phyloP scores from a whole-genome alignment of 2,329 filamentous ascomycete species.

The Microsporum canis region DNA sequence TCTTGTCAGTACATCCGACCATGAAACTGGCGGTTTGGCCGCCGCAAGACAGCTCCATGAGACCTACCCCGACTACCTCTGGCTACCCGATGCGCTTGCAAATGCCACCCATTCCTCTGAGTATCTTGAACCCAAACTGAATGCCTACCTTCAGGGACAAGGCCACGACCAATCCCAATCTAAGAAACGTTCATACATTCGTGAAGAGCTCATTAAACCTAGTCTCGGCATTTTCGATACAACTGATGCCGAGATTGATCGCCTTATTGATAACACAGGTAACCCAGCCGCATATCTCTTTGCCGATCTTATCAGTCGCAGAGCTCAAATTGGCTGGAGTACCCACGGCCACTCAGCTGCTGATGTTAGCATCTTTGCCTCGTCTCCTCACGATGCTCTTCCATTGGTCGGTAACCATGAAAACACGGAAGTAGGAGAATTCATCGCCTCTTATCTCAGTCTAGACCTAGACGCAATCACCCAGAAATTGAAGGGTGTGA shows the following conservation, averaged over 20 bases:
- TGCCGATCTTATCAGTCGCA: conserved; percentile 73
- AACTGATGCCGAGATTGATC: conserved; percentile 56
- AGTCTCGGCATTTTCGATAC: conserved; percentile 70
- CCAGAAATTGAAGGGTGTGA: conserved; percentile 48
- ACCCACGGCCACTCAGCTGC: conserved; percentile 89
- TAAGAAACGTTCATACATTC: conserved; percentile 51
- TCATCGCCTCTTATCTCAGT: conserved; percentile 65
- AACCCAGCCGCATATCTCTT: conserved; percentile 50
- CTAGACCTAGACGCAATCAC: conserved; percentile 73
- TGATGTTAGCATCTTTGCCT: conserved; percentile 94
- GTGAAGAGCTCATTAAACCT: conserved; percentile 52
- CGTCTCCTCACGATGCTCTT: conserved; percentile 51
- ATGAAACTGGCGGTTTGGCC: conserved; percentile 85
- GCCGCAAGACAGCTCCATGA: conserved; percentile 60
- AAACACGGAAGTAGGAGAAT: conserved; percentile 83
- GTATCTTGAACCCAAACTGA: conserved; percentile 53
- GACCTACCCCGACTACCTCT: conserved; percentile 57
- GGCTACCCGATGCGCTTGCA: conserved; percentile 72
- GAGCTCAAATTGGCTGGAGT: conserved; percentile 85
- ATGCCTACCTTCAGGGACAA: conserved; percentile 43
- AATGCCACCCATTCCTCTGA: conserved; percentile 68
- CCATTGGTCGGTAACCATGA: conserved; percentile 75
- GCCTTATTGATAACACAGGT: conserved; percentile 48
- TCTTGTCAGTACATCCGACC: conserved; percentile 83
- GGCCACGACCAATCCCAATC: conserved; percentile 33